A percentile compares a stretch with the other conserved stretches of the same genome.
Evolutionary conservation across 805 yeast genomes (phyloP).

Genomic region (Clavispora santaluciae): DNA sequence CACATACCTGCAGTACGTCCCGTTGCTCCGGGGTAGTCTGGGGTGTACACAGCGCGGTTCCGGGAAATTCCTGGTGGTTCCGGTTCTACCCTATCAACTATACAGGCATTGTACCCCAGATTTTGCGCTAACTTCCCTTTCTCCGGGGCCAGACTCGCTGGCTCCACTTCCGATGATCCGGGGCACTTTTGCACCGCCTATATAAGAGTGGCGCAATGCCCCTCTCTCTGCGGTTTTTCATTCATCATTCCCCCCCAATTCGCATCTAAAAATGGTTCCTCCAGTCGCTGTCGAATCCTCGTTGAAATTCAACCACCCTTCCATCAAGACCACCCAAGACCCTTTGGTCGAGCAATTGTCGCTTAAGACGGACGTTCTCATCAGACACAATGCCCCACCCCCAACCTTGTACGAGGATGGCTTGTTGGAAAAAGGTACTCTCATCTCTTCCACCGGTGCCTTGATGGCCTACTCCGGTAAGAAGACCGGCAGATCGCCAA

Average conservation of each 20-base stretch:
- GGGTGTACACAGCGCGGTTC: conserved; percentile 1
- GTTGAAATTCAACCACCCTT: conserved; percentile 37
- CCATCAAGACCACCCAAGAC: conserved; percentile 35
- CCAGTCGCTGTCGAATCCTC: conserved; percentile 44
- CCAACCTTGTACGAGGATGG: conserved; percentile 95
- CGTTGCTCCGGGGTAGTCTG: conserved; percentile 1
- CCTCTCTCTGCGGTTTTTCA: background rate
- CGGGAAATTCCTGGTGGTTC: conserved; percentile 1
- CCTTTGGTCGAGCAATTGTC: conserved; percentile 39
- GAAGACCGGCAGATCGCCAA: conserved; percentile 97
- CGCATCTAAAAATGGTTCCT: conserved; percentile 30
- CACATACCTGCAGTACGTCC: background rate
- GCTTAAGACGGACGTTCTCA: conserved; percentile 56
- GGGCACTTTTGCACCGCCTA: background rate
- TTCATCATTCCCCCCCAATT: no score
- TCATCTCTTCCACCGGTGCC: conserved; percentile 90
- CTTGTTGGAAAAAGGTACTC: conserved; percentile 81
- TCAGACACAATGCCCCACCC: conserved; percentile 89
- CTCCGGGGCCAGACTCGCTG: conserved; percentile 12
- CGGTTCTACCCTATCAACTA: background rate
- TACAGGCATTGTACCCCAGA: background rate
- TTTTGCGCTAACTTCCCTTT: conserved; percentile 8
- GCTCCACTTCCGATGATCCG: conserved; percentile 2
- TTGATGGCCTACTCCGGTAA: conserved; percentile 92
- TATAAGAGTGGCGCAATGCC: background rate